Evolutionary conservation across 2,329 filamentous ascomycete species (phyloP).

Genomic region (Camillea tinctor): DNA sequence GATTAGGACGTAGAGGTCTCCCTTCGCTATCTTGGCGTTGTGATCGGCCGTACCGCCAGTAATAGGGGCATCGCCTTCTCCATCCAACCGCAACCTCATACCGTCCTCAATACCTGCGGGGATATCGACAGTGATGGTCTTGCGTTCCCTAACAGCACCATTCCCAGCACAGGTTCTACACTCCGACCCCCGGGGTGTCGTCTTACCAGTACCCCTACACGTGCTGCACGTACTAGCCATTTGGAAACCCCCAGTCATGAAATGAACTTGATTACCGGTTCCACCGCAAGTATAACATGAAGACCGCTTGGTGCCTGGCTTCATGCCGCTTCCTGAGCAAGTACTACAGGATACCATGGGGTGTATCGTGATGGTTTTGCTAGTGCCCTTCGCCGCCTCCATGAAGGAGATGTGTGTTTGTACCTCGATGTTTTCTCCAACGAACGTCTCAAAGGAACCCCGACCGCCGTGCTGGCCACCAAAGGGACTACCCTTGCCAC

Average conservation of each 20-base stretch:
- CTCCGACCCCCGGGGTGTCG: slow-evolving; percentile 75
- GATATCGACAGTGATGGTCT: slow-evolving; percentile 85
- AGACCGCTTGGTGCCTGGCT: slow-evolving; percentile 70
- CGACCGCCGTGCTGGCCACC: slow-evolving; percentile 53
- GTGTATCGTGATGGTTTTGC: slow-evolving; percentile 83
- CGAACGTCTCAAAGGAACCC: slow-evolving; percentile 75
- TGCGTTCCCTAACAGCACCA: slow-evolving; percentile 79
- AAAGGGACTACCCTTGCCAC: slow-evolving; percentile 50
- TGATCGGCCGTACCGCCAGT: slow-evolving; percentile 68
- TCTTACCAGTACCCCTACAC: slow-evolving; percentile 76
- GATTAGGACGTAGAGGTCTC: slow-evolving; percentile 90
- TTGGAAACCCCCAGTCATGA: slow-evolving; percentile 91
- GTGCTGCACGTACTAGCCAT: slow-evolving; percentile 85
- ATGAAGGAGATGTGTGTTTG: slow-evolving; percentile 92
- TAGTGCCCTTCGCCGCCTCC: slow-evolving; percentile 90
- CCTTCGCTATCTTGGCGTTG: slow-evolving; percentile 64
- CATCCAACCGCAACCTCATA: slow-evolving; percentile 82
- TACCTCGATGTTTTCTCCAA: slow-evolving; percentile 96
- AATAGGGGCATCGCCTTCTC: slow-evolving; percentile 82
- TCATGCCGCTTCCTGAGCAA: slow-evolving; percentile 81
- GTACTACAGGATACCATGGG: slow-evolving; percentile 79
- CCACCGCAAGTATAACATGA: slow-evolving; percentile 81
- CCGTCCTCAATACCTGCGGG: slow-evolving; percentile 95
- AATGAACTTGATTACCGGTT: slow-evolving; percentile 81
- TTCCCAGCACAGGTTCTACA: slow-evolving; percentile 79